Evolutionary conservation across 331 rosid genomes (phyloP), one percentile per base, ranked within the genome.

Genomic region (Phaseolus coccineus): DNA sequence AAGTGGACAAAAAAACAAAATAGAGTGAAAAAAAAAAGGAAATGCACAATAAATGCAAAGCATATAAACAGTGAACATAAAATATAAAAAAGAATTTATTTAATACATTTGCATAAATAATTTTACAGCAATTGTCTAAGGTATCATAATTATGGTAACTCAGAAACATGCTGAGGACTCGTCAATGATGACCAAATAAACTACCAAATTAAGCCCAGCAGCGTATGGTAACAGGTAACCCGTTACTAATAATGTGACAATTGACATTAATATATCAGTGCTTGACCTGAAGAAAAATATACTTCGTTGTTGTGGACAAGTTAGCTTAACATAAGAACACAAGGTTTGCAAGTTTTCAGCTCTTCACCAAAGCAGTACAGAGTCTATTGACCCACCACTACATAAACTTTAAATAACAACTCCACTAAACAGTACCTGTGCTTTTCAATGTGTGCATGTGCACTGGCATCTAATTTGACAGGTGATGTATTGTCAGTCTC

Each of bases 401-500:
- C 33, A 64, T 72, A 58, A 75, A 58, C 55, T 77, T 48, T 47
- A 78, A 77, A 46, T 47, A 37, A 51, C 39, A 59, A 71, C 40
- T 56, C 5, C 64, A 76, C 42, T 65, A 71, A 40, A 57, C 51
- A 61, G 55, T 85, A 88, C 94, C 93, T 91, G 87, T 91, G 99
- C 67, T 93, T 95, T 68, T 91, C 94, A 42, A 95, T 91, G 81
- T 89, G 97, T 46, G 81, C 84, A 40, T 87, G 89, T 78, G 91
- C 93, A 4, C 81, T 82, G 47, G 93, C 90, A 90, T 93, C 99
- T 52, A 95, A 80, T 81, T 93, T 93, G 79, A 93, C 85, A 77
- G 93, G 84, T 27, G 91, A 62, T 14, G 84, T 84, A 40, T 82
- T 85, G 80, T 85, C 89, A 72, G 64, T 75, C 69, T 85, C 86